Evolutionary conservation across 2,329 filamentous ascomycete genomes (phyloP), one percentile per base, ranked within the genome.

Genomic region (Myotisia sp.): DNA sequence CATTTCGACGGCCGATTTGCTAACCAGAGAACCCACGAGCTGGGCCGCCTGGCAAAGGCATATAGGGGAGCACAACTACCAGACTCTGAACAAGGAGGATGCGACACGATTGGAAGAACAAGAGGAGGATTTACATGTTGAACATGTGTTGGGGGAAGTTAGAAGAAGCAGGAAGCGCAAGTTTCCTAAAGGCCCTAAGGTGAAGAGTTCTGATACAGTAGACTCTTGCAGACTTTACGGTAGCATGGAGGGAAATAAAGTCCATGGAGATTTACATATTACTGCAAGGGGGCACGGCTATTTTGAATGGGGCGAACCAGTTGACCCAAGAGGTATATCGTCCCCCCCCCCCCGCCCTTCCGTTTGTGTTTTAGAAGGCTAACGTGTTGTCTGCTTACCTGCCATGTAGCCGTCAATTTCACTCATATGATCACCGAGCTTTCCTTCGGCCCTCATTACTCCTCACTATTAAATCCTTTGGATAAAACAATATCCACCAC

Each of bases 231-330:
- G 90, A 30, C 75, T 98, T 42, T 98, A 74, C 56, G 90, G 90
- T 21, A 92, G 75, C 48, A 58, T 98, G 55, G 80, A 92, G 46
- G 71, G 92, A 45, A 98, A 98, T 59, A 92, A 92, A 62, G 90
- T 98, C 28, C 87, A 94, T 59, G 90, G 87, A 3, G 87, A 98
- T 56, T 95, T 98, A 53, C 90, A 98, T 55, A 90, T 98, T 50
- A 98, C 90, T 2, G 90, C 90, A 3, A 65, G 85, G 41, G 90
- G 90, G 0, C 87, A 95, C 56, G 90, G 90, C n/a, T 98, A 98
- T 58, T 71, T 74, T 58, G 84, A 86, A 52, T 67, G 74, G 44
- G 81, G 77, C 24, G 65, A 67, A 41, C 86, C 95, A 63, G 62
- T 95, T 44, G 81, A 92, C 49, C 87, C 95, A 56, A 65, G 55